phyloP scores from a whole-genome alignment of 2,329 filamentous ascomycete genomes.

The Ceratocystis destructans region DNA sequence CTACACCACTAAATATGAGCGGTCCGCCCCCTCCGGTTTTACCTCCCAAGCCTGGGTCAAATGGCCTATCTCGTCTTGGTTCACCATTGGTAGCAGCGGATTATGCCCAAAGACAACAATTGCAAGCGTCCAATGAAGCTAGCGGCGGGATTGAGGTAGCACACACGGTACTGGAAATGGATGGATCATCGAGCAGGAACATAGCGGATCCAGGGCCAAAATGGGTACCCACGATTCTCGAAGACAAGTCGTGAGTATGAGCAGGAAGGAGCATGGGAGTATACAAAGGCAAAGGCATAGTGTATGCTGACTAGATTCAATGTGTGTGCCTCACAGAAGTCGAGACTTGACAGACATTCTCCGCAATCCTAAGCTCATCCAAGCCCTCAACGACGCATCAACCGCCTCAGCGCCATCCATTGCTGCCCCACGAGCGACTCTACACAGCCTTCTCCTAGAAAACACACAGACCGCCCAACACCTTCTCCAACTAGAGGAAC shows the following conservation, averaged over 20 bases:
- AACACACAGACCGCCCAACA: constrained; percentile 59
- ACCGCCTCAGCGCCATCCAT: constrained; percentile 60
- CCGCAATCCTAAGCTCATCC: constrained; percentile 50
- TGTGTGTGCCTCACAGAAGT: constrained; percentile 40
- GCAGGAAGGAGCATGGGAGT: neutral
- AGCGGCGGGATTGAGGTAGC: neutral
- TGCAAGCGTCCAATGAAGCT: neutral
- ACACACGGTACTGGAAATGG: constrained; percentile 9
- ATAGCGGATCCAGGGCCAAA: constrained; percentile 46
- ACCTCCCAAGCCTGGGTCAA: constrained; percentile 57
- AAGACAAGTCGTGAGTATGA: constrained; percentile 62
- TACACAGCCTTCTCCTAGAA: constrained; percentile 51
- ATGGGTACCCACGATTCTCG: constrained; percentile 65
- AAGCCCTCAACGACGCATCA: constrained; percentile 57
- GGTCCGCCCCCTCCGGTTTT: constrained; percentile 52
- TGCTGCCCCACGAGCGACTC: constrained; percentile 46
- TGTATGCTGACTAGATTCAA: constrained; percentile 13
- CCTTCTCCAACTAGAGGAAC: constrained; percentile 45
- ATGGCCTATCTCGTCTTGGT: constrained; percentile 52
- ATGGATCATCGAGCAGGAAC: neutral
- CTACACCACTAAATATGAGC: constrained; percentile 2
- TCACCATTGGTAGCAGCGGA: constrained; percentile 38
- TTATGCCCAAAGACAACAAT: neutral
- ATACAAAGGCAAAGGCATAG: constrained; percentile 21
- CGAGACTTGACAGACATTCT: constrained; percentile 62